phyloP scores from a whole-genome alignment of 2,329 filamentous ascomycete species.

The Colletotrichum falcatum region DNA sequence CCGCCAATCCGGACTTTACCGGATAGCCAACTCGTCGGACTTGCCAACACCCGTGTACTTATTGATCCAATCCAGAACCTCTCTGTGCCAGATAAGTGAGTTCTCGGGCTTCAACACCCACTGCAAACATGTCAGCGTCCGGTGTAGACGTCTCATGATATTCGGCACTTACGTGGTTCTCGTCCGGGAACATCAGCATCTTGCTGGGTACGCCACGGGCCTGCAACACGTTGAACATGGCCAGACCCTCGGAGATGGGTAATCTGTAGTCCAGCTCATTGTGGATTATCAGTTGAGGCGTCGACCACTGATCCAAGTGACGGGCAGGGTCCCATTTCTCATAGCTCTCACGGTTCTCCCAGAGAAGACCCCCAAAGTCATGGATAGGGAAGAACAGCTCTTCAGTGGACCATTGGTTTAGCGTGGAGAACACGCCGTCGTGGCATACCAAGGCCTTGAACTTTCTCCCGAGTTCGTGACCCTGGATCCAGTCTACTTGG shows the following conservation, averaged over 20 bases:
- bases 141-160: not conserved
- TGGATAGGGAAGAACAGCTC: constrained; percentile 79
- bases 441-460: constrained; percentile 92
- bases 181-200: constrained; percentile 84
- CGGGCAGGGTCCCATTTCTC: constrained; percentile 77
- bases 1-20: constrained; percentile 1
- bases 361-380: constrained; percentile 73
- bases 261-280: constrained; percentile 91
- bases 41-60: constrained; percentile 65
- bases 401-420: constrained; percentile 73
- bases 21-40: constrained; percentile 24
- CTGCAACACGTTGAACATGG: constrained; percentile 89
- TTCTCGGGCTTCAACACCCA: constrained; percentile 95
- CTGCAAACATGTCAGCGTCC: constrained; percentile 54
- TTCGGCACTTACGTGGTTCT: constrained; percentile 63
- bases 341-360: constrained; percentile 73
- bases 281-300: constrained; percentile 88
- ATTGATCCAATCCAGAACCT: constrained; percentile 84
- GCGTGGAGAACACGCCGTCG: constrained; percentile 84
- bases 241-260: constrained; percentile 84
- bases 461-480: constrained; percentile 81
- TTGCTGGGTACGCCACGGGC: constrained; percentile 79
- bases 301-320: constrained; percentile 78
- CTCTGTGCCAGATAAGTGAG: constrained; percentile 87
- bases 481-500: constrained; percentile 84